Base-by-base conservation (phyloP, 805 yeast genomes). In the Candida saitoana region DNA sequence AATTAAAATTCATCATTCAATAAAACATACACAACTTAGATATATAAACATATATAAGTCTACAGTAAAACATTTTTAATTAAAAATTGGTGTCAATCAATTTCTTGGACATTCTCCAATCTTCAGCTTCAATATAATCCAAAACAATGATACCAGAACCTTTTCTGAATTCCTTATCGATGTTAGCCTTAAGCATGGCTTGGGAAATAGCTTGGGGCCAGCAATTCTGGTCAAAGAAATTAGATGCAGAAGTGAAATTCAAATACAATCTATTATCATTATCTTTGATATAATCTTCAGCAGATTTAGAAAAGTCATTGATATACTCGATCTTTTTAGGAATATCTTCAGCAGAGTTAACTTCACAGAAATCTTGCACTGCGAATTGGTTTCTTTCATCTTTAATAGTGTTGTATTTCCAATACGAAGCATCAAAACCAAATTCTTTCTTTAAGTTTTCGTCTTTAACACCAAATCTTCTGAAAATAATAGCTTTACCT, bases 341-440 rank as follows among this genome's bases (percentile, higher is more conserved):
- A 43, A 84, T 73, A 50, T 79, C 87, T 5, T 65, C 68, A 6
- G 63, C 69, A 31, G 62, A 57, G 44, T 71, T 66, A 43, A 85
- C 68, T 56, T 82, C 89, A 62, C 86, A 82, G 66, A 71, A 84
- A 60, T 85, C 93, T 62, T 85, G 93, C 14, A 84, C 86, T 18
- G 74, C 77, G 52, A 81, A 67, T 3, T 53, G 27, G 8, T 84
- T 85, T 40, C 83, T 66, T 55, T 82, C 87, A 52, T 82, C 87
- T 45, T 77, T 77, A 6, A 77, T 69, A 47, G 84, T 73, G 60
- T 83, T 82, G 62, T 82, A 80, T 24, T 60, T 50, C 90, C 91
- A 85, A 46, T 72, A 63, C 3, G 79, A 60, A 9, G 89, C 89
- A 24, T 82, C 81, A 44, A 84, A 76, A 8, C 93, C 93, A 51